Percentiles rank a stretch among this genome's conserved stretches.
Conservation (phyloP, 768 basidiomycete genomes). For the Tremella yokohamensis region DNA sequence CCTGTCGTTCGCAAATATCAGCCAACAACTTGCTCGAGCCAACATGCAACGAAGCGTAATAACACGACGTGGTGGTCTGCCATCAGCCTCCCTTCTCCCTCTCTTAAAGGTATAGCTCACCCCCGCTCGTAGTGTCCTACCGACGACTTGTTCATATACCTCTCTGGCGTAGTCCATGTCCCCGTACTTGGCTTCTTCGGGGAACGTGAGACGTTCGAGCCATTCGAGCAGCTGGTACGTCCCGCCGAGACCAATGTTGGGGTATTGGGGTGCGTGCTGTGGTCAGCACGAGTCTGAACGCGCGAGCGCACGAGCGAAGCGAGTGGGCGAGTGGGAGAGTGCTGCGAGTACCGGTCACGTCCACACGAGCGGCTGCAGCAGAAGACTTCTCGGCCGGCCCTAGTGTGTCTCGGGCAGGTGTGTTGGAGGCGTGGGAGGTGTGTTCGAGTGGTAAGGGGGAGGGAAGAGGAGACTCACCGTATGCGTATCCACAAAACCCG, state of each 20-base stretch:
- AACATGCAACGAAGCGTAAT: constrained; percentile 78
- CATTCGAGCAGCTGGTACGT: constrained; percentile 85
- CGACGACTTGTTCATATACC: constrained; percentile 69
- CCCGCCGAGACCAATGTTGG: constrained; percentile 58
- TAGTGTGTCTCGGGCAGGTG: too few relatives aligned
- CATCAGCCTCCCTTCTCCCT: background rate
- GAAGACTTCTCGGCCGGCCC: too few relatives aligned
- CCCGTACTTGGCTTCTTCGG: constrained; percentile 72
- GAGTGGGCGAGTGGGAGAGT: too few relatives aligned
- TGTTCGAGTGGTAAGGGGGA: background rate
- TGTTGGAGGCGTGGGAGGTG: too few relatives aligned
- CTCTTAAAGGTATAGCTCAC: constrained; percentile 55
- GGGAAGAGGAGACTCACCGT: constrained; percentile 59
- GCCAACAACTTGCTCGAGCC: constrained; percentile 78
- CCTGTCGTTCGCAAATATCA: constrained; percentile 64
- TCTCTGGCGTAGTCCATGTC: constrained; percentile 66
- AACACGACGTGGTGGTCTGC: constrained; percentile 91
- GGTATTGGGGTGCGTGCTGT: constrained; percentile 74
- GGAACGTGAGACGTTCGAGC: constrained; percentile 80
- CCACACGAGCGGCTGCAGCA: too few relatives aligned
- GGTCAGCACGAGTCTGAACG: constrained; percentile 10
- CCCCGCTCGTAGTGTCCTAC: constrained; percentile 66
- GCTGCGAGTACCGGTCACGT: too few relatives aligned
- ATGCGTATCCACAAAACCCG: constrained; percentile 89
- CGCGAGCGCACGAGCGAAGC: too few relatives aligned